Base-by-base conservation (phyloP, 139 green algal genomes). In the Deuterostichococcus epilithicus region DNA sequence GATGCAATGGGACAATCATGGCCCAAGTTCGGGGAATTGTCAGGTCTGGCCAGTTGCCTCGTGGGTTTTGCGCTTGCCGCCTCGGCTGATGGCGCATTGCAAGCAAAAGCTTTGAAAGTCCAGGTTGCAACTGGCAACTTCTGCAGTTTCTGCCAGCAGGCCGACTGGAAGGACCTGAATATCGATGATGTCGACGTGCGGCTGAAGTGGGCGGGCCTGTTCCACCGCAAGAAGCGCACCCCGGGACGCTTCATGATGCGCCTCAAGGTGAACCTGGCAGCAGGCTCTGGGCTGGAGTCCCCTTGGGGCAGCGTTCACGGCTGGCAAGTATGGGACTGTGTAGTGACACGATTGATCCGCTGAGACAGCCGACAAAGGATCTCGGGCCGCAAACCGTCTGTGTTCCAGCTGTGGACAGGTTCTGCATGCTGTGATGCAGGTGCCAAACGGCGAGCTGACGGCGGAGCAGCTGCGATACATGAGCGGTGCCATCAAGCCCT, bases 201-300 rank as follows among this genome's bases (percentile, higher is more conserved):
- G 42, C 78, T 97, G 42, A 99, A 99, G 89, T 99, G 95, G 94
- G 83, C 92, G 3, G 96, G 96, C 5, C 83, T 99, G 18, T 99
- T 99, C 89, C 96, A 99, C 85, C 85, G 96, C 37, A 82, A 87
- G 66, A 99, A 99, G 88, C 85, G 87, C 59, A 91, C 93, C 1
- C 92, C 94, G 8, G 91, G 91, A 26, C 91, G 88, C 47, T 99
- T 98, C 87, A 99, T 99, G 96, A 98, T 98, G 93, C 91, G 96
- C 36, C 85, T 99, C 63, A 97, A 96, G 87, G 89, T 94, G 70
- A 28, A n/a, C n/a, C n/a, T 83, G 5, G 58, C 30, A 30, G 5
- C 45, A 45, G 34, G 28, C 28, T n/a, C 22, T 45, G 32, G 71
- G 20, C 70, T 37, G 20, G 38, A 36, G 30, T n/a, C n/a, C n/a